Conservation (phyloP, 2,329 filamentous ascomycete genomes). For the Venturia oleaginea region DNA sequence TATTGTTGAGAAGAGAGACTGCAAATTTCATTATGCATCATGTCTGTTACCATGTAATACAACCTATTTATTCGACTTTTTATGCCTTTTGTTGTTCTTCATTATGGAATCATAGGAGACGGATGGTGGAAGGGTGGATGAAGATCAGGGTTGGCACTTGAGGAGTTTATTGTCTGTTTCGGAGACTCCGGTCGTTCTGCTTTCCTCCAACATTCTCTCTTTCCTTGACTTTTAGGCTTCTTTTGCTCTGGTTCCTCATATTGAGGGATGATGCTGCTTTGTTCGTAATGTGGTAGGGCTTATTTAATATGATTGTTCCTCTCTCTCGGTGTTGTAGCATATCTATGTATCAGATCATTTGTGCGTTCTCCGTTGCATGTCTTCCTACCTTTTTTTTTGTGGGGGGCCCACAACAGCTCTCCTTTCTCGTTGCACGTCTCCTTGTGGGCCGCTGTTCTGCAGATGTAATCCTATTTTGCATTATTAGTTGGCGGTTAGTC, state of each 20-base stretch:
- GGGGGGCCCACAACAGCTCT: too few species aligned
- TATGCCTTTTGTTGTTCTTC: not conserved
- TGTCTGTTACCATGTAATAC: constrained; percentile 7
- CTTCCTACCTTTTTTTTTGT: too few species aligned
- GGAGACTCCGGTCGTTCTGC: not conserved
- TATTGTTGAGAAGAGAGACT: not conserved
- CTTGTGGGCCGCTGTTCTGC: too few species aligned
- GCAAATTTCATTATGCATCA: not conserved
- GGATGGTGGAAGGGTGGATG: not conserved
- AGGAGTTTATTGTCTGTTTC: not conserved
- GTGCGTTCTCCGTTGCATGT: too few species aligned
- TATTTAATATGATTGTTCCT: not conserved
- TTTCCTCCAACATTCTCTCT: not conserved
- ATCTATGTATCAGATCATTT: too few species aligned
- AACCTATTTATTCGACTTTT: not conserved
- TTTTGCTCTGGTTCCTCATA: not conserved
- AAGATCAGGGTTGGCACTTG: not conserved
- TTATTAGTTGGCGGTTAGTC: too few species aligned
- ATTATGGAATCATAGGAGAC: not conserved
- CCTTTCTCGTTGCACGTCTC: too few species aligned
- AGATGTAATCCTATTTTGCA: too few species aligned
- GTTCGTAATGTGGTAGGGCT: not conserved
- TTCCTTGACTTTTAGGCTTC: not conserved
- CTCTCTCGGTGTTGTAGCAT: not conserved
- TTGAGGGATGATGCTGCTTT: not conserved